Evolutionary conservation across 345 rosid genomes (phyloP), one percentile per base, ranked within the genome.

Genomic region (Citrus mangshanensis): DNA sequence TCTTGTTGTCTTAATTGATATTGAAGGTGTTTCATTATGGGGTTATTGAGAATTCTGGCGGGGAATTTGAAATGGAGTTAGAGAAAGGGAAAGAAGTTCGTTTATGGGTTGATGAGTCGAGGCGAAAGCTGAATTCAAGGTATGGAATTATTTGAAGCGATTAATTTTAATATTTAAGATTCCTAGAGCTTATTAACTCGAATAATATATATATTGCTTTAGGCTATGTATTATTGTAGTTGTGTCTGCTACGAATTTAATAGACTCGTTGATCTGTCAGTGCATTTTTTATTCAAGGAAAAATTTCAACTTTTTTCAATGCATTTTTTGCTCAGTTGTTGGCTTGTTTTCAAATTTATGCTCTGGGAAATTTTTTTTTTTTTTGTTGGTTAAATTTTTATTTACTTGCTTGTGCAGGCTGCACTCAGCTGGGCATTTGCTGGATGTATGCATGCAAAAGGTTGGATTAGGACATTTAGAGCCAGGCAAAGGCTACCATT

Each of bases 401-500:
- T 16, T 61, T 65, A 65, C 7, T 1, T 70, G 59, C 32, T 61
- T 70, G 8, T 68, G 56, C 85, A 93, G 98, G 87, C 78, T 95
- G 89, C 97, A 95, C 77, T 93, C 95, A 63, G 96, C 95, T 78
- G 97, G 98, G 55, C 98, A 93, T 85, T 89, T 95, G 83, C 83
- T 95, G 79, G 97, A 93, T 46, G 35, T 76, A 24, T 91, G 94
- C 70, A 56, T 91, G 92, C 78, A 66, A 80, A 89, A 82, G 55
- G 87, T 93, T 59, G 95, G 98, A 60, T 84, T 90, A 24, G 92
- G 89, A 60, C 89, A 91, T 85, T 80, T 91, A 76, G 89, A 89
- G 84, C 90, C 97, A 6, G 87, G 87, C n/a, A 95, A 95, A 86
- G 95, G 90, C 40, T 91, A 93, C 81, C 98, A 95, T 88, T 93